Conservation (phyloP, 2,329 filamentous ascomycete genomes). For the Aspergillus fijiensis region DNA sequence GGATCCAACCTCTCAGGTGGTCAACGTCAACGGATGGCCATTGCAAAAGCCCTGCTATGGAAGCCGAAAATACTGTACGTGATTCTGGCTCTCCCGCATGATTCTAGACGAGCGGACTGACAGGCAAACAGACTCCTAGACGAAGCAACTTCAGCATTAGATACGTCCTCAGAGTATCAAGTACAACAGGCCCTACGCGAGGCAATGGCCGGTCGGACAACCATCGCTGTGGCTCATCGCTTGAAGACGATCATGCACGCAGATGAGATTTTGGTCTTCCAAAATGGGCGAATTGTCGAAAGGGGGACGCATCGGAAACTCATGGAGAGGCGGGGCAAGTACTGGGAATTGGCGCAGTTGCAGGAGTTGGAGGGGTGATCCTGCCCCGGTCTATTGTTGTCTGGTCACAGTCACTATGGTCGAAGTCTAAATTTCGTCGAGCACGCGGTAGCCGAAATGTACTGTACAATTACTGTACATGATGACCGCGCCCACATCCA, state of each 20-base stretch:
- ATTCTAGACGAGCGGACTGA: background rate
- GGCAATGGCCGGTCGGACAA: slow-evolving; percentile 57
- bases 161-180: slow-evolving; percentile 80
- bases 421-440: background rate
- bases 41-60: slow-evolving; percentile 32
- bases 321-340: slow-evolving; percentile 65
- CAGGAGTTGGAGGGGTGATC: slow-evolving; percentile 44
- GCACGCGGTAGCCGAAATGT: too few species aligned
- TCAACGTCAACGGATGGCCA: slow-evolving; percentile 14
- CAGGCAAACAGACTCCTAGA: slow-evolving; percentile 61
- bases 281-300: slow-evolving; percentile 71
- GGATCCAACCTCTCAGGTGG: slow-evolving; percentile 13
- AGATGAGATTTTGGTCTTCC: slow-evolving; percentile 87
- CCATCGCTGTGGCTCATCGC: slow-evolving; percentile 74
- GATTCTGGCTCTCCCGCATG: background rate
- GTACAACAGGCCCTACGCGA: slow-evolving; percentile 78
- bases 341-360: slow-evolving; percentile 74
- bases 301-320: slow-evolving; percentile 76
- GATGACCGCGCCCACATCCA: too few species aligned
- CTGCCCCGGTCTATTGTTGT: background rate
- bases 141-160: slow-evolving; percentile 81
- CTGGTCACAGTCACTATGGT: too few species aligned
- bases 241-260: slow-evolving; percentile 83
- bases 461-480: too few species aligned
- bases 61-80: slow-evolving; percentile 28